phyloP scores from a whole-genome alignment of 2,329 filamentous ascomycete genomes.

The Ophiostoma sp. region DNA sequence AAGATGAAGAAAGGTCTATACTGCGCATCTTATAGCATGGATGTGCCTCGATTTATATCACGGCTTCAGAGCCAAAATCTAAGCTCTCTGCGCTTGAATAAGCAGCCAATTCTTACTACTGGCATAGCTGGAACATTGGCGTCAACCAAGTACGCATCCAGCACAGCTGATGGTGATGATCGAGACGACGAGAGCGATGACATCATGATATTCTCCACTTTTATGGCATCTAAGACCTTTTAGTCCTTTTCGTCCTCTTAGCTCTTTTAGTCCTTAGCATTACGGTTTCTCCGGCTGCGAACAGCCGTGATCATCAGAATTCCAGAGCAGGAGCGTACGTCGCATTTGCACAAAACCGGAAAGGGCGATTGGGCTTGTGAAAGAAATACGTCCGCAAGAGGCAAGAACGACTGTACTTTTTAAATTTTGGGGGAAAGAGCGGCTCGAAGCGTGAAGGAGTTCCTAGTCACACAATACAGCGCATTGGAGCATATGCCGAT shows the following conservation, averaged over 20 bases:
- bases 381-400: background rate
- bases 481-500: background rate
- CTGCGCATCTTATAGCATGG: conserved; percentile 10
- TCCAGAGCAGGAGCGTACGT: background rate
- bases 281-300: conserved; percentile 6
- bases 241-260: background rate
- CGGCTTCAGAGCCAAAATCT: background rate
- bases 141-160: conserved; percentile 2
- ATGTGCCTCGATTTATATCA: conserved; percentile 14
- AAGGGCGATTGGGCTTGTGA: conserved; percentile 14
- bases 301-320: background rate
- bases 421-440: background rate
- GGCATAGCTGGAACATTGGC: background rate
- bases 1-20: conserved; percentile 9
- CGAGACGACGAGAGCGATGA: conserved; percentile 17
- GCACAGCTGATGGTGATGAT: conserved; percentile 13
- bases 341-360: conserved; percentile 5
- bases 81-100: background rate
- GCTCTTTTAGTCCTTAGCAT: background rate
- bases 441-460: background rate
- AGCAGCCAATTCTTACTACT: background rate
- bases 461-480: background rate
- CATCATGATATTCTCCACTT: conserved; percentile 22
- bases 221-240: conserved; percentile 10
- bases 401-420: background rate